Evolutionary conservation across 2,329 filamentous ascomycete genomes (phyloP), one percentile per base, ranked within the genome.

Genomic region (Atkinsonella hypoxylon): DNA sequence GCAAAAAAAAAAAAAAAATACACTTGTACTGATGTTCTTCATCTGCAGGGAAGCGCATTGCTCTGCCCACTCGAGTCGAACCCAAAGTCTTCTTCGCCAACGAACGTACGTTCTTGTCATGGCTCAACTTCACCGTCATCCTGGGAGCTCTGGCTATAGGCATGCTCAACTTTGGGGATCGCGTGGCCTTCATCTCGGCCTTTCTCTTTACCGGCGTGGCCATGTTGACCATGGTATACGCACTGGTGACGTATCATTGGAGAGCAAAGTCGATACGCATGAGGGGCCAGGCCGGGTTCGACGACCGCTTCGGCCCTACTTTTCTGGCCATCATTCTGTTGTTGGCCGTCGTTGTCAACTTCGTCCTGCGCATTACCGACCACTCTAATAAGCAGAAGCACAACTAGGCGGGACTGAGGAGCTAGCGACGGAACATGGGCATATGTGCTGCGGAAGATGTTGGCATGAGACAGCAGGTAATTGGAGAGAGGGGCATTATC

Each of bases 31-130:
- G 54, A 62, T 54, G 34, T 32, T 31, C 42, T 18, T 36, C n/a
- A n/a, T 45, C 61, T 12, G 12, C 38, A 95, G 91, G 91, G 79
- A 98, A 98, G 76, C 89, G 91, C 66, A 97, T 98, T 67, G 91
- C 93, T 62, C 88, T 98, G 57, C 93, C 93, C 52, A 96, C 91
- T 54, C 89, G 93, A 59, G 91, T 98, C 70, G 93, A 98, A 71
- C 93, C 93, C 62, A 98, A 98, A 73, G 93, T 98, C 76, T 98
- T 97, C 82, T 98, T 98, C 77, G 93, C 93, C 72, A 98, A 98
- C 77, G 93, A 98, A 74, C 89, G 93, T 56, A 98, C 93, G 56
- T 98, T 98, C 69, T 83, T 98, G 64, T 95, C 89, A 70, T 98
- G 93, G 93, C 87, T 98, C 64, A 98, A 98, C 79, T 97, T 97